A percentile compares a stretch with the other conserved stretches of the same genome.
Conservation (phyloP, 768 basidiomycete genomes). For the Scleroderma bovista region DNA sequence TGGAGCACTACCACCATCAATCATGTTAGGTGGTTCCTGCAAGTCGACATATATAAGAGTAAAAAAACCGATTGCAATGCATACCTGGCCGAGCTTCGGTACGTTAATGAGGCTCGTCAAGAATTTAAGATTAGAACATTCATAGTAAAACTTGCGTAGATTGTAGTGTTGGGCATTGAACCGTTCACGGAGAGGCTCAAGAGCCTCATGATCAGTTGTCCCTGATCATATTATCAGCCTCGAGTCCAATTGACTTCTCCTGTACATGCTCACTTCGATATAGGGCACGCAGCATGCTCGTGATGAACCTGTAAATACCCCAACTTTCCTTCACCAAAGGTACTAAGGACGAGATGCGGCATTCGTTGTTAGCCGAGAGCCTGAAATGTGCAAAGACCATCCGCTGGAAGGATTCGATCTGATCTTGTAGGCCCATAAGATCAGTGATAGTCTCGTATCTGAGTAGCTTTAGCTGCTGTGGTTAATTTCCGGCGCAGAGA, state of each 20-base stretch:
- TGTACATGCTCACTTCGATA: constrained; percentile 64
- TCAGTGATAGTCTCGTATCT: constrained; percentile 98
- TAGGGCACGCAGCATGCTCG: constrained; percentile 97
- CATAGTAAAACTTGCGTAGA: constrained; percentile 97
- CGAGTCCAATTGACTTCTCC: neutral
- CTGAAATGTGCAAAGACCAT: constrained; percentile 95
- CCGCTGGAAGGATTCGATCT: constrained; percentile 98
- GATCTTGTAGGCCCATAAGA: constrained; percentile 96
- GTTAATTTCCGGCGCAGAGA: neutral
- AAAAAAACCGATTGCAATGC: neutral
- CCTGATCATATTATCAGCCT: constrained; percentile 41
- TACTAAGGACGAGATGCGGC: constrained; percentile 91
- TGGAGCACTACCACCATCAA: constrained; percentile 77
- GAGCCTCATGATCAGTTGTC: constrained; percentile 81
- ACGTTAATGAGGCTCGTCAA: constrained; percentile 97
- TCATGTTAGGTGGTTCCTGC: constrained; percentile 93
- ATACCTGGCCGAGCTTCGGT: constrained; percentile 88
- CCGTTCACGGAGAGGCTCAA: constrained; percentile 84
- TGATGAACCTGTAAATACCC: constrained; percentile 98
- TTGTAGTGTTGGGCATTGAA: constrained; percentile 90
- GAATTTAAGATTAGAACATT: constrained; percentile 98
- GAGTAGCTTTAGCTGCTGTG: constrained; percentile 9
- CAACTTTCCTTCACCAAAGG: constrained; percentile 98
- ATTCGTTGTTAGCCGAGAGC: constrained; percentile 91
- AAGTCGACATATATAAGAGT: neutral